Conservation (phyloP, 805 yeast species). For the Wickerhamomyces tratensis region DNA sequence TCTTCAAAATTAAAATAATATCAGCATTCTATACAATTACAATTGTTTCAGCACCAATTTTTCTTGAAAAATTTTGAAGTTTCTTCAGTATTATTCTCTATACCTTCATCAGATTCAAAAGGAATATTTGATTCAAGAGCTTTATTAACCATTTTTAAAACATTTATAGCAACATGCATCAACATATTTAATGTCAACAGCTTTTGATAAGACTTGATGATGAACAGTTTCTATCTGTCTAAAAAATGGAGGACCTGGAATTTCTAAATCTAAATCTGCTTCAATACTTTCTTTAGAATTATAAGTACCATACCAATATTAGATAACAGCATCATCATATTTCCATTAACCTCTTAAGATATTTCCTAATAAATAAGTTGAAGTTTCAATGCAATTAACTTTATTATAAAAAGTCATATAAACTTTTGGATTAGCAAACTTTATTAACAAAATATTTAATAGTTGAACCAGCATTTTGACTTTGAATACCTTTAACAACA, state of each 20-base stretch:
- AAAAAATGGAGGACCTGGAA: constrained; percentile 56
- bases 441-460: constrained; percentile 50
- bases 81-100: constrained; percentile 35
- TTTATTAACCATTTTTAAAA: constrained; percentile 39
- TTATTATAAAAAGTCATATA: constrained; percentile 58
- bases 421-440: constrained; percentile 39
- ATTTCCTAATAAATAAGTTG: constrained; percentile 33
- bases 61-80: constrained; percentile 31
- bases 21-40: constrained; percentile 49
- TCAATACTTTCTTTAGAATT: constrained; percentile 34
- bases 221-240: constrained; percentile 25
- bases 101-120: constrained; percentile 9
- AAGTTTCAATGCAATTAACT: constrained; percentile 50
- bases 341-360: constrained; percentile 47
- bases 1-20: constrained; percentile 35
- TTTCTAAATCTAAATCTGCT: constrained; percentile 54
- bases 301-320: constrained; percentile 58
- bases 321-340: constrained; percentile 46
- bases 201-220: constrained; percentile 33
- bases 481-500: constrained; percentile 47
- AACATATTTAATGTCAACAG: constrained; percentile 27
- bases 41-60: constrained; percentile 38
- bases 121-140: constrained; percentile 28
- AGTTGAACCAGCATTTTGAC: constrained; percentile 38
- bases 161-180: constrained; percentile 39